Evolutionary conservation across 805 yeast genomes (phyloP).

Genomic region (Cyberlindnera mycetangii): DNA sequence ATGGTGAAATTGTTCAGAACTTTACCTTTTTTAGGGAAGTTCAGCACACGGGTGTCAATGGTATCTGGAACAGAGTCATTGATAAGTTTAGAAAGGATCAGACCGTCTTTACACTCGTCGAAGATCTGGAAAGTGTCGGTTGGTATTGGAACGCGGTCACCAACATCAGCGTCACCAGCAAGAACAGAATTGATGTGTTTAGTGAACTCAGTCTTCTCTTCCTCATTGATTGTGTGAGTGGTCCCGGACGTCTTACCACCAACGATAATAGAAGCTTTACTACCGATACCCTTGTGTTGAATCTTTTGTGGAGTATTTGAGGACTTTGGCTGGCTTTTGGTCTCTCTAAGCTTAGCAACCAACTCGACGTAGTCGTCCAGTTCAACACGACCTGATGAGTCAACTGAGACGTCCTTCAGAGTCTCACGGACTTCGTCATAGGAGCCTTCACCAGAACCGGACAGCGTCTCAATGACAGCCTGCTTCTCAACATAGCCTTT

Average conservation of each 20-base stretch:
- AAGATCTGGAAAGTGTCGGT: constrained; percentile 92
- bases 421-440: constrained; percentile 95
- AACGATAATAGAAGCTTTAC: constrained; percentile 74
- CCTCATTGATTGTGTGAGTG: constrained; percentile 95
- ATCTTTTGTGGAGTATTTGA: constrained; percentile 33
- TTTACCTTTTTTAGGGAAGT: constrained; percentile 79
- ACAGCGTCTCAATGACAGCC: constrained; percentile 78
- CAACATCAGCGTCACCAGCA: constrained; percentile 84
- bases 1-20: constrained; percentile 89
- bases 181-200: constrained; percentile 91
- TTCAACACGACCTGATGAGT: constrained; percentile 96
- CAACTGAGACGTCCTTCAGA: constrained; percentile 84
- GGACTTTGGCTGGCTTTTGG: constrained; percentile 33
- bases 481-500: constrained; percentile 94
- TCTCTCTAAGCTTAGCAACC: constrained; percentile 73
- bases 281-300: constrained; percentile 50
- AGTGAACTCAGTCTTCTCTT: constrained; percentile 93
- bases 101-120: constrained; percentile 95
- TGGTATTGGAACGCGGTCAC: constrained; percentile 84
- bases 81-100: constrained; percentile 87
- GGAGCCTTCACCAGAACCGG: constrained; percentile 73
- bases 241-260: constrained; percentile 88
- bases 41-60: constrained; percentile 94
- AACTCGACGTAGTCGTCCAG: constrained; percentile 90
- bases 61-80: constrained; percentile 98